Evolutionary conservation across 108 stramenopile species (phyloP), one percentile per base, ranked within the genome.

Genomic region (Schizochytrium sp.): DNA sequence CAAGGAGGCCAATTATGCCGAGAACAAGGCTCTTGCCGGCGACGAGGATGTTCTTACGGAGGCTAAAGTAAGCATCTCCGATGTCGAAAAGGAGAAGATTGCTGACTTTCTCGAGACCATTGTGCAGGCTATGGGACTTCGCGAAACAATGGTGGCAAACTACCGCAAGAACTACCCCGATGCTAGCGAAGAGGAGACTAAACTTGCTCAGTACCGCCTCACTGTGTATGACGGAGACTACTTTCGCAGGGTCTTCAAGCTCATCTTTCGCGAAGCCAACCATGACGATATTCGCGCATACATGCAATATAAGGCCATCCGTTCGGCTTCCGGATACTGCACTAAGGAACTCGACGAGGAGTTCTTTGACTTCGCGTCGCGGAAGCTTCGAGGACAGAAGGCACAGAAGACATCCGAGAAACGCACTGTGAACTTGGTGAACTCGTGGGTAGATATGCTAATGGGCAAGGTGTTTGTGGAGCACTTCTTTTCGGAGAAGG

Each of bases 351-450:
- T 95, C 60, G 96, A 95, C 15, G 72, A 93, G 47, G 94, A 88
- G 41, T 87, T 94, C 47, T 96, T 96, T 90, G 92, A 95, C 53
- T 96, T 96, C 89, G 94, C 90, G 87, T 93, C 94, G 60, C 92
- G 91, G 72, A 88, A 87, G 4, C 89, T 96, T 58, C 88, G 93
- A 17, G 96, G 96, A 3, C 95, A 95, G 38, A 61, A 94, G 49
- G 94, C 94, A 89, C 92, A 95, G 69, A 95, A 95, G 72, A 94
- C 95, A 19, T 90, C 95, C n/a, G 95, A 95, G 96, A 96, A 96
- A 57, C 93, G 95, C 42, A 93, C 94, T 47, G 95, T 96, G 95
- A 93, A 91, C 15, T 93, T 93, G 87, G 94, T 95, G 3, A 95
- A 96, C 64, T 60, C 15, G 17, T 94, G 94, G 28, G 88, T 96